phyloP scores from a whole-genome alignment of 1,139 yeast genomes.

The Scheffersomyces parashehatae region DNA sequence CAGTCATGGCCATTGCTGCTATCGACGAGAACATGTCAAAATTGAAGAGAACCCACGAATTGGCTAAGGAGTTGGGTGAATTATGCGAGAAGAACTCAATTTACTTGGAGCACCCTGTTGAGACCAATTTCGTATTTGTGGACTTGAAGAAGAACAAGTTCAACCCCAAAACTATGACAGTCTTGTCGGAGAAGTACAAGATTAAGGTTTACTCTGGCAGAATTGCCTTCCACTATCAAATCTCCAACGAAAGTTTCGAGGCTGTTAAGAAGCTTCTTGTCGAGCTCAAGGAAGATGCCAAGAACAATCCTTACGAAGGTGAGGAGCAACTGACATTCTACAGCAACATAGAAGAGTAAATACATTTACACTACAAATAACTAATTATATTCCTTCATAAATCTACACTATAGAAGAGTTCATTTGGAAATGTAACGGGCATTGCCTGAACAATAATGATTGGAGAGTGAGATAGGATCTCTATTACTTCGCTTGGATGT shows the following conservation, averaged over 20 bases:
- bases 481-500: no score
- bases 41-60: conserved; percentile 62
- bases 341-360: conserved; percentile 6
- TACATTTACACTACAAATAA: not conserved
- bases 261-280: conserved; percentile 28
- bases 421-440: not conserved
- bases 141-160: conserved; percentile 63
- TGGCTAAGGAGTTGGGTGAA: conserved; percentile 66
- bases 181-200: conserved; percentile 55
- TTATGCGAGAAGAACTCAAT: conserved; percentile 58
- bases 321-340: conserved; percentile 6
- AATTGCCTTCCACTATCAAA: conserved; percentile 42
- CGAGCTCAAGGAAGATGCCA: conserved; percentile 32
- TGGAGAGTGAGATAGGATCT: no score
- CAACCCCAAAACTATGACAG: conserved; percentile 55
- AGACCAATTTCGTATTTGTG: conserved; percentile 84
- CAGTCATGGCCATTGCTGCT: conserved; percentile 80
- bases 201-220: conserved; percentile 33
- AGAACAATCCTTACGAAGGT: conserved; percentile 25
- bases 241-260: conserved; percentile 33
- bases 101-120: conserved; percentile 69
- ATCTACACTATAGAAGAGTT: conserved; percentile 2
- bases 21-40: conserved; percentile 71
- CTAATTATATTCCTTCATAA: not conserved
- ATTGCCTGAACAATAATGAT: not conserved